Evolutionary conservation across 2,329 filamentous ascomycete genomes (phyloP), one percentile per base, ranked within the genome.

Genomic region (Trichophaea hybrida): DNA sequence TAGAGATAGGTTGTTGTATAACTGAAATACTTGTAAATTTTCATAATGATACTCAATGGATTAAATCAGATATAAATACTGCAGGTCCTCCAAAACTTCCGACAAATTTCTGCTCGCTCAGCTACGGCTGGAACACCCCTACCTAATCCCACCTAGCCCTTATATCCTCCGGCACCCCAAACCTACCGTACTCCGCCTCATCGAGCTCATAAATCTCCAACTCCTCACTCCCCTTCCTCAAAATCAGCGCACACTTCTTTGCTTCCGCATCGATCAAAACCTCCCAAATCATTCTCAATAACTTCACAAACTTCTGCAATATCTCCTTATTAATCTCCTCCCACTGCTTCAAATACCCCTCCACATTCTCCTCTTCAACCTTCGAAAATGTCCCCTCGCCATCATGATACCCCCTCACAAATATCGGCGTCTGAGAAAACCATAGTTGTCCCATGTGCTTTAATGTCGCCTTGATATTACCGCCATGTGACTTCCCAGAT

Each of bases 361-460:
- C 46, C 13, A 17, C 46, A 31, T 50, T 50, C 46, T 31, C 24
- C 10, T n/a, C 13, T 4, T 50, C 12, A 10, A 10, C 10, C 13
- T 50, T 31, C 24, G 12, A 10, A 24, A 50, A 50, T 4, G 13
- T n/a, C 8, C 24, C 24, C 46, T 50, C 46, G 10, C 33, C 48
- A 3, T 33, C 34, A 52, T 57, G 51, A n/a, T 31, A n/a, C 2
- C 60, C 57, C 13, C 12, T 24, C 40, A 31, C 59, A 6, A 61
- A 38, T 24, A 59, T 50, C 4, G 60, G 60, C 5, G 60, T 61
- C 40, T 50, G 49, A 7, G 57, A 55, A 38, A 59, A 57, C 60
- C 60, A 61, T 44, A 61, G 35, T 46, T 61, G 60, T 4, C 13
- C 10, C 10, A 13, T 15, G 10, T n/a, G 10, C 46, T 31, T 24